Conservation (phyloP, 306 rosid species). For the Trifolium repens region DNA sequence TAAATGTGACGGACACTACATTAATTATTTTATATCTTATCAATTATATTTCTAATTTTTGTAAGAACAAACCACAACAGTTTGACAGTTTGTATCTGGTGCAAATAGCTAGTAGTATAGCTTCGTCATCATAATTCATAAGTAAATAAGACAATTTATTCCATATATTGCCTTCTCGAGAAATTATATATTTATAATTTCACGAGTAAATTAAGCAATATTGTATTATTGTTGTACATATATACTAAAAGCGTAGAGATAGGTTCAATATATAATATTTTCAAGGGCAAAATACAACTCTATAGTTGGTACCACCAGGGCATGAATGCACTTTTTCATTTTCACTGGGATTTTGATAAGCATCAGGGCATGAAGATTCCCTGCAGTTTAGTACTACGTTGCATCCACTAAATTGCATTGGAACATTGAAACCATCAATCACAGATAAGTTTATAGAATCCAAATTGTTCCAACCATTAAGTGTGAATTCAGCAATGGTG, state of each 20-base stretch:
- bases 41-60: too few species aligned
- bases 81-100: too few species aligned
- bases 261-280: background rate
- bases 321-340: background rate
- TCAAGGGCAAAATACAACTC: conserved; percentile 16
- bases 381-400: background rate
- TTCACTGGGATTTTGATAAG: background rate
- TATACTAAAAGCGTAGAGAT: background rate
- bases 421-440: conserved; percentile 26
- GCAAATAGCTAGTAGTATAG: background rate
- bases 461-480: background rate
- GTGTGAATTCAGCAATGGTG: conserved; percentile 6
- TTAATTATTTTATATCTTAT: too few species aligned
- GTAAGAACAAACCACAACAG: too few species aligned
- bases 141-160: background rate
- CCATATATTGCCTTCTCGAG: background rate
- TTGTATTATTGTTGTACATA: background rate
- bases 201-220: background rate
- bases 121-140: background rate
- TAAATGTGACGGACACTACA: too few species aligned
- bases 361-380: background rate
- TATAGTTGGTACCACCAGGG: conserved; percentile 14
- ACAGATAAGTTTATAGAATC: conserved; percentile 2
- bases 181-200: background rate
- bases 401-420: conserved; percentile 17